Conservation (phyloP, 2,329 filamentous ascomycete genomes). For the Aspergillus sp. region DNA sequence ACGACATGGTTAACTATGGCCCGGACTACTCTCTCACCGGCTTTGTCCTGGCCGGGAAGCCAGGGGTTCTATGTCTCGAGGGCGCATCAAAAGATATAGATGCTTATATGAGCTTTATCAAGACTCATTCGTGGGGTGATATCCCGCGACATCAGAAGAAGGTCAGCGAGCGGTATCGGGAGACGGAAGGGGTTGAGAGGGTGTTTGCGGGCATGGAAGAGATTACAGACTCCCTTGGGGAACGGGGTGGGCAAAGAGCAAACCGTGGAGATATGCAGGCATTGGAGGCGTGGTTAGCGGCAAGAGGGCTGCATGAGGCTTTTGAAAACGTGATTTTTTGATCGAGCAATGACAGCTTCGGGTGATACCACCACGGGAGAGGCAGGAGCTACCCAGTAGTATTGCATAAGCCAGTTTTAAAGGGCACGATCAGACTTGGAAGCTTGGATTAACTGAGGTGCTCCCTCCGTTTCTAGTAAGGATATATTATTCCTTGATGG, state of each 20-base stretch:
- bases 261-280: constrained; percentile 38
- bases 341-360: no score
- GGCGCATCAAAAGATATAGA: constrained; percentile 50
- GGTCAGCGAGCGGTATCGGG: constrained; percentile 52
- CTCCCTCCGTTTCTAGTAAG: no score
- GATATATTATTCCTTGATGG: no score
- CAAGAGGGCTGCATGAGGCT: constrained; percentile 27
- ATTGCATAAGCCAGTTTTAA: no score
- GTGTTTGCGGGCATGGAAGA: constrained; percentile 33
- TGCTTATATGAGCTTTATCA: constrained; percentile 63
- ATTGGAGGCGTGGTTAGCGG: constrained; percentile 29
- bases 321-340: constrained; percentile 36
- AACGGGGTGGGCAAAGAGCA: constrained; percentile 31
- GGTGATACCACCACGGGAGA: no score
- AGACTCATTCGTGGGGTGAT: constrained; percentile 63
- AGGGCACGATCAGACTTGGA: no score
- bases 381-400: neutral
- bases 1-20: constrained; percentile 57
- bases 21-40: constrained; percentile 56
- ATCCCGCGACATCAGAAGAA: constrained; percentile 64
- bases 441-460: no score
- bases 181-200: constrained; percentile 42
- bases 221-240: constrained; percentile 34
- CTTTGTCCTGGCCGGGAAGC: constrained; percentile 62
- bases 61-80: constrained; percentile 45